Percentiles rank a stretch among this genome's conserved stretches.
These are phyloP conservation scores for Ogataea nitratoaversa DNA, from an alignment of 805 yeast genomes.

Conservation along the genomic window DNA sequence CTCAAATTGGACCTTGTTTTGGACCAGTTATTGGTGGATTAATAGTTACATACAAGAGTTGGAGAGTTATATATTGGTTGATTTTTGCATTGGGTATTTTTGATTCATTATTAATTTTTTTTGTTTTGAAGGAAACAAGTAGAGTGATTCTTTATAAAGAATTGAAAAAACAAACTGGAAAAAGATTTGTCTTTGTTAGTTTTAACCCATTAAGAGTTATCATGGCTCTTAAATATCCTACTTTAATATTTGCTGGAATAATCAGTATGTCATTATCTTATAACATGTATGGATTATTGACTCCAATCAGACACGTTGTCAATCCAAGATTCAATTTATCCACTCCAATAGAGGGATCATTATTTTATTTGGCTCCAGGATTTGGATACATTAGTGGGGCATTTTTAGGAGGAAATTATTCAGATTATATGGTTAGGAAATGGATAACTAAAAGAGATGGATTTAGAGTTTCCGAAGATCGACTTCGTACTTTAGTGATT, in stretches of 20 bases:
- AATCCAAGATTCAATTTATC: conserved; percentile 50
- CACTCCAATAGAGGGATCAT: conserved; percentile 45
- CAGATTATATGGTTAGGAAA: conserved; percentile 44
- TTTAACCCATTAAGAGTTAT: conserved; percentile 47
- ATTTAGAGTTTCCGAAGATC: conserved; percentile 47
- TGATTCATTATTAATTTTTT: conserved; percentile 29
- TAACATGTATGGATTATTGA: conserved; percentile 48
- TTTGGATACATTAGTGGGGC: conserved; percentile 49
- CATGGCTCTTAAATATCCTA: conserved; percentile 38
- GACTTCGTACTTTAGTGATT: conserved; percentile 38
- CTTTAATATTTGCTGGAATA: conserved; percentile 40
- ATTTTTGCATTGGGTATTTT: conserved; percentile 42
- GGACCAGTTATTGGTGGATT: conserved; percentile 53
- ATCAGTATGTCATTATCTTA: conserved; percentile 39
- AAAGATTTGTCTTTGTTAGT: conserved; percentile 37
- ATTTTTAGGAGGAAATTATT: conserved; percentile 47
- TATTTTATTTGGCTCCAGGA: conserved; percentile 57
- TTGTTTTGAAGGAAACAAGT: conserved; percentile 46
- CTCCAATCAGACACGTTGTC: conserved; percentile 53
- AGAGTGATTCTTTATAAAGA: conserved; percentile 29
- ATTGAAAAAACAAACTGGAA: conserved; percentile 26
- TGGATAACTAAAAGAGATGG: conserved; percentile 40
- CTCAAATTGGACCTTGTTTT: conserved; percentile 50
- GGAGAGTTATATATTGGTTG: conserved; percentile 53
- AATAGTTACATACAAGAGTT: conserved; percentile 43